Evolutionary conservation across 345 rosid genomes (phyloP).

Genomic region (Cardamine chenopodiifolia): DNA sequence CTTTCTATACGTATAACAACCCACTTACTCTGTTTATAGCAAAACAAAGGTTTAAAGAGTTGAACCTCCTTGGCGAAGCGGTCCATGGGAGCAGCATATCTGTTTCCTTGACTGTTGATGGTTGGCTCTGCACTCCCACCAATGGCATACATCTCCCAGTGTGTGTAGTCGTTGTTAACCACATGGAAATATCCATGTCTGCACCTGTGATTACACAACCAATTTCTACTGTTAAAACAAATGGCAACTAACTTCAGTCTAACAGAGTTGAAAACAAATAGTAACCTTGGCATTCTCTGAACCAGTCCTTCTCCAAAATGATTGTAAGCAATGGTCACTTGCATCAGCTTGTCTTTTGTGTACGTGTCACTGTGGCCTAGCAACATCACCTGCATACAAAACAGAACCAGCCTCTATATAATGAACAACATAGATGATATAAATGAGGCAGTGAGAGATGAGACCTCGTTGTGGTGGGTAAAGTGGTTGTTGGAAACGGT

Average conservation of each 20-base stretch:
- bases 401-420: neutral
- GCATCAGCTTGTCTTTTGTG: slow-evolving; percentile 85
- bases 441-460: neutral
- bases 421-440: neutral
- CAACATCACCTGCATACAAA: slow-evolving; percentile 66
- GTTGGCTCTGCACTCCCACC: slow-evolving; percentile 96
- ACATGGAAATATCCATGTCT: slow-evolving; percentile 96
- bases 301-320: slow-evolving; percentile 91
- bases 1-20: neutral
- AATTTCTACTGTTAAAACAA: neutral
- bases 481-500: slow-evolving; percentile 88
- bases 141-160: slow-evolving; percentile 98
- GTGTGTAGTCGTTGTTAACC: slow-evolving; percentile 95
- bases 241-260: neutral
- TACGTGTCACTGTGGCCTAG: slow-evolving; percentile 91
- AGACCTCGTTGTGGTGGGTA: slow-evolving; percentile 92
- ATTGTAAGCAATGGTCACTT: slow-evolving; percentile 93
- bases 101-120: slow-evolving; percentile 94
- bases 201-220: slow-evolving; percentile 55
- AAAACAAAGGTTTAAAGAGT: neutral
- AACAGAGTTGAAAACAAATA: slow-evolving; percentile 1
- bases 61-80: slow-evolving; percentile 85
- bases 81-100: slow-evolving; percentile 79
- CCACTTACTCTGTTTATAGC: neutral
- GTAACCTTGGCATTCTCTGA: slow-evolving; percentile 95